These are phyloP conservation scores for Penicillium goetzii DNA, from an alignment of 495 filamentous ascomycete species.

Conservation along the genomic window DNA sequence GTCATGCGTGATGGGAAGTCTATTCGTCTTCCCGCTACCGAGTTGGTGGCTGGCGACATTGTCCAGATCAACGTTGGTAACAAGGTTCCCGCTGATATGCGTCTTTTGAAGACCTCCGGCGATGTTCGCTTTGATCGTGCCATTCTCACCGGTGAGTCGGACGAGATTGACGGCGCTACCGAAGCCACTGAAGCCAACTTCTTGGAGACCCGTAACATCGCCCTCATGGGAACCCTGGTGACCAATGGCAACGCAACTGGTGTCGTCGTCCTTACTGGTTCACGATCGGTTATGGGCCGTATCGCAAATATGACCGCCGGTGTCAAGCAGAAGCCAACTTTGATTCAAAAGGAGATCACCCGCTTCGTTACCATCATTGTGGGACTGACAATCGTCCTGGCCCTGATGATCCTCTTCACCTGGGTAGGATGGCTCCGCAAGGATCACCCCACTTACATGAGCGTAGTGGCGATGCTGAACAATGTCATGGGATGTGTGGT, in stretches of 20 bases:
- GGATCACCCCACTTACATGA: constrained; percentile 65
- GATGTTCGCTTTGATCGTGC: constrained; percentile 75
- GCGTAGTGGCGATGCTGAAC: constrained; percentile 67
- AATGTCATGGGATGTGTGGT: constrained; percentile 69
- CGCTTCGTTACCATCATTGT: constrained; percentile 69
- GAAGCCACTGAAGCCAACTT: constrained; percentile 70
- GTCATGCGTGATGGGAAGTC: constrained; percentile 62
- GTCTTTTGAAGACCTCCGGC: constrained; percentile 63
- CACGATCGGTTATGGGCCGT: constrained; percentile 65
- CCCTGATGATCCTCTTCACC: constrained; percentile 57
- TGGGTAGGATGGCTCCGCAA: constrained; percentile 68
- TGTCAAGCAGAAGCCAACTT: constrained; percentile 64
- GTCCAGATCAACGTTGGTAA: constrained; percentile 68
- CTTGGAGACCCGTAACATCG: constrained; percentile 72
- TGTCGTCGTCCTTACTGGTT: constrained; percentile 64
- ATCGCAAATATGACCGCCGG: constrained; percentile 69
- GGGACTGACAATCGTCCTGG: constrained; percentile 54
- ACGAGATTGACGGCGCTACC: constrained; percentile 61
- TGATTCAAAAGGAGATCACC: constrained; percentile 69
- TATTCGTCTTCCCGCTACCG: constrained; percentile 51
- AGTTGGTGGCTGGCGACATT: constrained; percentile 72
- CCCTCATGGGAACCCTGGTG: constrained; percentile 72
- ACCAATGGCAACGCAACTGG: constrained; percentile 67
- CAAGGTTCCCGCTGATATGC: constrained; percentile 73
- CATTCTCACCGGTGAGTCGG: constrained; percentile 71